Conservation (phyloP, 2,329 filamentous ascomycete genomes). For the Xenoacremonium recifei region DNA sequence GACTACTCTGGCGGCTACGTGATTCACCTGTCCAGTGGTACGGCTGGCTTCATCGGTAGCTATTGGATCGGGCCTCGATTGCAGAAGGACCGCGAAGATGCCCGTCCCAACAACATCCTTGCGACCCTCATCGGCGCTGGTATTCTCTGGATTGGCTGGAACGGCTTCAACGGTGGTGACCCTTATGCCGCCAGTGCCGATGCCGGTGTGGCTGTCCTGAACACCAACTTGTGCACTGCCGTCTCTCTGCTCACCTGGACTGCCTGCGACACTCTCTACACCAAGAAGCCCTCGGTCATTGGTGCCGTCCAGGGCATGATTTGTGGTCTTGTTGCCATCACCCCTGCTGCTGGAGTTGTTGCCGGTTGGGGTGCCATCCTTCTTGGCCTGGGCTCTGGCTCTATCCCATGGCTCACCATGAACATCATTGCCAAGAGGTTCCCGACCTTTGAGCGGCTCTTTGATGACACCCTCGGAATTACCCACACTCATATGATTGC, state of each 20-base stretch:
- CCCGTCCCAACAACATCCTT: constrained; percentile 8
- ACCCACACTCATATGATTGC: constrained; percentile 12
- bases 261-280: constrained; percentile 7
- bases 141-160: constrained; percentile 13
- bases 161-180: constrained; percentile 14
- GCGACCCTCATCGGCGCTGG: constrained; percentile 9
- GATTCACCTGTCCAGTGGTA: constrained; percentile 11
- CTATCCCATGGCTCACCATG: constrained; percentile 11
- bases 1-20: constrained; percentile 14
- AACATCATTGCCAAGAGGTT: constrained; percentile 11
- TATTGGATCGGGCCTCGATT: constrained; percentile 12
- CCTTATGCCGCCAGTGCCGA: constrained; percentile 12
- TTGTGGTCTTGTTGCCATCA: constrained; percentile 11
- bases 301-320: constrained; percentile 13
- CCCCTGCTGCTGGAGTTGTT: constrained; percentile 11
- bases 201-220: constrained; percentile 11
- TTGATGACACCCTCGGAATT: constrained; percentile 10
- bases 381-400: constrained; percentile 9
- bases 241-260: constrained; percentile 10
- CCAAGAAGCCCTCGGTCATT: constrained; percentile 10
- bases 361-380: constrained; percentile 12
- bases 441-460: constrained; percentile 5
- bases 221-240: constrained; percentile 13
- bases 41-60: constrained; percentile 10
- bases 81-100: constrained; percentile 5